A percentile compares a stretch with the other conserved stretches of the same genome.
These are phyloP conservation scores for Aegilops bicornis DNA, from an alignment of 176 grass and related monocot species.

Conservation along the genomic window DNA sequence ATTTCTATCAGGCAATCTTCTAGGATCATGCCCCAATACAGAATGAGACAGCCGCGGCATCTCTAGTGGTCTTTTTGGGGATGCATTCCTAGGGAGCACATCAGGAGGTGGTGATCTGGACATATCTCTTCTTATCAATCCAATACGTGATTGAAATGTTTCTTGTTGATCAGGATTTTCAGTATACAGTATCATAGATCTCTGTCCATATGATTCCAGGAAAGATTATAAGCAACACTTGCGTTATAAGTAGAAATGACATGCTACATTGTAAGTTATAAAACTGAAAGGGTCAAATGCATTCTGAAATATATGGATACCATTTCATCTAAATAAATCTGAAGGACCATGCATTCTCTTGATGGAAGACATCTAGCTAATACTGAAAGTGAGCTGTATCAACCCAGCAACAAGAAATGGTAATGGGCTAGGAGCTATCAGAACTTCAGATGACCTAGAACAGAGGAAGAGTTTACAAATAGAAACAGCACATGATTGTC, in stretches of 20 bases:
- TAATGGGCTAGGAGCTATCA: neutral
- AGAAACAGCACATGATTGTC: neutral
- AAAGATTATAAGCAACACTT: conserved; percentile 27
- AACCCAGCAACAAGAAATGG: neutral
- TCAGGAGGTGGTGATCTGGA: conserved; percentile 70
- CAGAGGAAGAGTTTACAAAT: neutral
- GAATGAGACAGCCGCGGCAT: conserved; percentile 53
- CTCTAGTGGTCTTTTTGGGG: conserved; percentile 48
- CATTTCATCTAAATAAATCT: conserved; percentile 15
- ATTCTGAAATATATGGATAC: conserved; percentile 1
- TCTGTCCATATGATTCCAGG: conserved; percentile 41
- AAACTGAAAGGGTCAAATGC: neutral
- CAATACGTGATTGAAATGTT: conserved; percentile 28
- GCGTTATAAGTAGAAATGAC: conserved; percentile 23
- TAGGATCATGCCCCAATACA: conserved; percentile 42
- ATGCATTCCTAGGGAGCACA: conserved; percentile 39
- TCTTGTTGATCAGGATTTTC: conserved; percentile 63
- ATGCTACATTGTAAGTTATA: neutral
- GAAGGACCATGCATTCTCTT: conserved; percentile 4
- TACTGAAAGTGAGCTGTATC: conserved; percentile 1
- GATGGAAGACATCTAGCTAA: neutral
- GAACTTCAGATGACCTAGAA: neutral
- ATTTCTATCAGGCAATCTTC: conserved; percentile 51
- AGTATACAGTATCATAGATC: conserved; percentile 41
- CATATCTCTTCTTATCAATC: conserved; percentile 48